These are phyloP conservation scores for Serendipita sp. DNA, from an alignment of 768 basidiomycete genomes.

Conservation along the genomic window DNA sequence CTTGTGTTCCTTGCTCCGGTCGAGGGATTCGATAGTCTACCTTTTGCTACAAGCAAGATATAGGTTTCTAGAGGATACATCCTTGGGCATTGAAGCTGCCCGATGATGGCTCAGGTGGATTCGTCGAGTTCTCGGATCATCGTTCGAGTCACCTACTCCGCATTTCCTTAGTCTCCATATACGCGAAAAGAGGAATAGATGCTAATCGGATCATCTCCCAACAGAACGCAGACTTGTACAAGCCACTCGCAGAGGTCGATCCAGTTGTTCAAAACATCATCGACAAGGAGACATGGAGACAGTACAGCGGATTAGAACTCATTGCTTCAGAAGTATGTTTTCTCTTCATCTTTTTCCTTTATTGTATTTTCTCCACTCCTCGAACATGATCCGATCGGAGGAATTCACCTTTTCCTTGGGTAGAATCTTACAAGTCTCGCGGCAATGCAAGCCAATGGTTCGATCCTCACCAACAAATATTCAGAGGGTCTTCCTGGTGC, in stretches of 20 bases:
- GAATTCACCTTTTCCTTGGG: neutral
- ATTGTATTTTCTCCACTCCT: neutral
- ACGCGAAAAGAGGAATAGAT: too few relatives aligned
- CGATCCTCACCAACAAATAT: constrained; percentile 98
- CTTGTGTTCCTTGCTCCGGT: too few relatives aligned
- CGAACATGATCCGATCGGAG: neutral
- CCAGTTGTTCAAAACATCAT: constrained; percentile 95
- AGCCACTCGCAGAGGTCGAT: constrained; percentile 77
- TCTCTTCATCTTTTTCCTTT: neutral
- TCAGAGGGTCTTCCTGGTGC: constrained; percentile 98
- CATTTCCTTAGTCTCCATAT: too few relatives aligned
- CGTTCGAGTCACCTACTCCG: too few relatives aligned
- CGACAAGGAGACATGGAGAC: constrained; percentile 98
- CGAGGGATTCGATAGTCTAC: too few relatives aligned
- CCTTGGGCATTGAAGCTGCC: too few relatives aligned
- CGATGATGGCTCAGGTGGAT: too few relatives aligned
- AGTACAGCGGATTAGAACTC: constrained; percentile 93
- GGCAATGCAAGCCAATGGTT: constrained; percentile 96
- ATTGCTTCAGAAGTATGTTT: constrained; percentile 86
- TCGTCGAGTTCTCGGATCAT: too few relatives aligned
- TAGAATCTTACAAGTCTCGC: constrained; percentile 94
- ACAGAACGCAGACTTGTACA: constrained; percentile 86
- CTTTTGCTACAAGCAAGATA: too few relatives aligned
- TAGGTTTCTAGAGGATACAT: too few relatives aligned
- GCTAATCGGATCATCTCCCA: neutral